Base-by-base conservation (phyloP, 202 grass and related monocot genomes). In the Eragrostis tef region DNA sequence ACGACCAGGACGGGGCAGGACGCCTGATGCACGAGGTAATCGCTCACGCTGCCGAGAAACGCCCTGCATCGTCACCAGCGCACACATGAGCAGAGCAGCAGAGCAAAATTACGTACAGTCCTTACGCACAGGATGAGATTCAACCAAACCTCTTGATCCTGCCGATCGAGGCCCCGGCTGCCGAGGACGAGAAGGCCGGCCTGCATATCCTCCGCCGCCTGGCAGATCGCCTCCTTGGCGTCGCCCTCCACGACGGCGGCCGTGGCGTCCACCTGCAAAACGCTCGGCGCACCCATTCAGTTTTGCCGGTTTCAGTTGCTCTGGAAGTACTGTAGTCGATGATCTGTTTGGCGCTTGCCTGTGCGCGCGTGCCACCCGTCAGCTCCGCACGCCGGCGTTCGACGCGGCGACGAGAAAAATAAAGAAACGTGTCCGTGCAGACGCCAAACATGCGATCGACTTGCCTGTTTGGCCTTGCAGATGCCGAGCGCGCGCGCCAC, bases 11-110 rank as follows among this genome's bases (percentile, higher is more conserved):
- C 74, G 0, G 93, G 86, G 79, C 93, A 97, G 60, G 53, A 74
- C 15, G 90, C 88, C 14, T 97, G 87, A 43, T 97, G 94, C 22
- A 72, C 73, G 22, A 91, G 83, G 75, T 91, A 93, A 68, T 93
- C 86, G 81, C 94, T 97, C 15, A 91, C 91, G 61, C 94, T 97
- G 81, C 94, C 94, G 20, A 97, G 68, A 22, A 93, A 89, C 59
- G 89, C 86, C 87, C 91, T 97, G 83, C 86, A 67, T 61, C 43
- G 57, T 52, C 41, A 73, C 47, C 20, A 10, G 15, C 54, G 15
- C 2, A 56, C 0, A 45, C 14, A 26, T 45, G 53, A 44, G 41
- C 65, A 39, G 22, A 60, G 21, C 57, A 25, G 11, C 56, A 25
- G 20, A 25, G 22, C 50, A 24, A 26, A 4, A 12, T 26, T 14